Base-by-base conservation (phyloP, 1,139 yeast species). In the Magnusiomyces ingens region DNA sequence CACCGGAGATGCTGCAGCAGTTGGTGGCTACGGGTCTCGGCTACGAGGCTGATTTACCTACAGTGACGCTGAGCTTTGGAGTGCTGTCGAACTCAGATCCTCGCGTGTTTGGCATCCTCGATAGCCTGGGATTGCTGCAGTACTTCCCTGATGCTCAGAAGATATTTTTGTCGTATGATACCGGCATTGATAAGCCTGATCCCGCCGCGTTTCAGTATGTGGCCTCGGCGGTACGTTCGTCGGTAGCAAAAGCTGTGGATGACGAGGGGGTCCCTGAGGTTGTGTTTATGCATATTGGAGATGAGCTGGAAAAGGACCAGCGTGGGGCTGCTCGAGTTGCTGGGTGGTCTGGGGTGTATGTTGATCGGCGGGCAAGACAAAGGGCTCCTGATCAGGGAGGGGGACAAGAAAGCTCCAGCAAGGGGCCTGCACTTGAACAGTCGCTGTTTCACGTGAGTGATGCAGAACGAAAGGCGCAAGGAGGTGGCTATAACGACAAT, bases 21-120 rank as follows among this genome's bases (percentile, higher is more conserved):
- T 19, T 26, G 15, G 45, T 13, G 15, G 22, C 19, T 21, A 18
- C n/a, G 26, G 21, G n/a, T 8, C 2, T n/a, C 41, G 32, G 32
- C 8, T 5, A 26, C 8, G 32, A 26, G 8, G 32, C 40, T 2
- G 50, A 50, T 11, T 40, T 60, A 32, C 49, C 53, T n/a, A 32
- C 62, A 26, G 43, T 40, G 6, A 8, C 18, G 32, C 22, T 45
- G n/a, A 45, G 17, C 15, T 45, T 19, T 47, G 67, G 63, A n/a
- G 51, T 65, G 3, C 42, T 65, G n/a, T 61, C 66, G 15, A 64
- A 65, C 44, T 59, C 65, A 12, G 68, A 65, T 45, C 61, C 66
- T 5, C 47, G 65, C 29, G 54, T 62, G 37, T 47, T 59, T 17
- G 21, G n/a, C 10, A 54, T 64, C 8, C 49, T 65, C 4, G 52